Evolutionary conservation across 2,329 filamentous ascomycete species (phyloP).

Genomic region (Phaeosphaeriaceae sp.): DNA sequence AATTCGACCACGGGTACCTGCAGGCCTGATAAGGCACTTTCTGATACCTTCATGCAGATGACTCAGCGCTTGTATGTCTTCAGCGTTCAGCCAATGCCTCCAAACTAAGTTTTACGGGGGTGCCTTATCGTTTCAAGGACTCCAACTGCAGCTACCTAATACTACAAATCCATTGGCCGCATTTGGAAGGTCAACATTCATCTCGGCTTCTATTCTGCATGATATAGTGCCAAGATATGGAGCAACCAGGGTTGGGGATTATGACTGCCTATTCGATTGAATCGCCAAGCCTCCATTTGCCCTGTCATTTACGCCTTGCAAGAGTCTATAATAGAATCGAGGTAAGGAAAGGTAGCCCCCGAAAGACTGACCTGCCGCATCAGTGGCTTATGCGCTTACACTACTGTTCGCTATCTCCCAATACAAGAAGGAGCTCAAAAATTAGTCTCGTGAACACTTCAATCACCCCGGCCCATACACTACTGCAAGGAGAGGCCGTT

Average conservation of each 20-base stretch:
- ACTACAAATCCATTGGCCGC: constrained; percentile 9
- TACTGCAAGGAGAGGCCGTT: constrained; percentile 3
- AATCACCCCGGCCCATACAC: background rate
- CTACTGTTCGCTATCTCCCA: constrained; percentile 7
- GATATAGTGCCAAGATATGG: constrained; percentile 23
- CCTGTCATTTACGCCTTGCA: constrained; percentile 8
- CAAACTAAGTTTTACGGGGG: background rate
- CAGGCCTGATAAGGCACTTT: background rate
- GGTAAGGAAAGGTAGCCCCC: constrained; percentile 18
- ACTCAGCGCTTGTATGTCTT: background rate
- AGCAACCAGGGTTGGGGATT: constrained; percentile 8
- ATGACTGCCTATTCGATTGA: constrained; percentile 26
- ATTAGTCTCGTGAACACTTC: constrained; percentile 2
- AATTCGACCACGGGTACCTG: constrained; percentile 11
- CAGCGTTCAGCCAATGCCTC: background rate
- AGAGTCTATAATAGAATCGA: constrained; percentile 10
- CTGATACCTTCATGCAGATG: background rate
- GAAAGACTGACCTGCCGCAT: constrained; percentile 11
- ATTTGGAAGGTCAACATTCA: constrained; percentile 23
- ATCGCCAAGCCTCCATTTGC: constrained; percentile 20
- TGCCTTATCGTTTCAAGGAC: background rate
- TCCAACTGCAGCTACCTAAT: constrained; percentile 8
- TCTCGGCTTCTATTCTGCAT: constrained; percentile 9
- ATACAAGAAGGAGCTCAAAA: background rate
- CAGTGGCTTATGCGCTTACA: constrained; percentile 7